Evolutionary conservation across 2,329 filamentous ascomycete genomes (phyloP).

Genomic region (Celoporthe dispersa): DNA sequence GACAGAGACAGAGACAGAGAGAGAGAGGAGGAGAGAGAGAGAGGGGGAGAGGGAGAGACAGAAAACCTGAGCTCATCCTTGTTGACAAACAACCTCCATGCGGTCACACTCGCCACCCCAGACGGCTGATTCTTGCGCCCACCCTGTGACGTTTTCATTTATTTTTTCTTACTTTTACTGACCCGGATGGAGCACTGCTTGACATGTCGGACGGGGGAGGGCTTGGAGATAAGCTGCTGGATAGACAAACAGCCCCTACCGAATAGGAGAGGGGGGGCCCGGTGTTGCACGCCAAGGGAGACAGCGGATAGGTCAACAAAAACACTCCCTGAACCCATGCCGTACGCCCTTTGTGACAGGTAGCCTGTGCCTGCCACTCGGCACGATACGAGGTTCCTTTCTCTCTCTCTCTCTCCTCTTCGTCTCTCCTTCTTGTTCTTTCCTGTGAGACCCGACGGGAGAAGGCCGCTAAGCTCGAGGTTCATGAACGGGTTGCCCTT

Average conservation of each 20-base stretch:
- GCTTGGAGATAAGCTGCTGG: not conserved
- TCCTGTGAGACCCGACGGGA: slow-evolving; percentile 1
- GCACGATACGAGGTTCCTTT: slow-evolving; percentile 7
- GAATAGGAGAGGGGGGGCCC: no score
- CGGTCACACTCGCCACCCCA: not conserved
- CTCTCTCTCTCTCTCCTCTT: no score
- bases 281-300: not conserved
- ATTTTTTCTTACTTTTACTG: not conserved
- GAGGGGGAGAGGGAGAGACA: not conserved
- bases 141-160: not conserved
- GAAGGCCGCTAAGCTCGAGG: not conserved
- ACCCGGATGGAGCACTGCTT: not conserved
- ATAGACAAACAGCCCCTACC: not conserved
- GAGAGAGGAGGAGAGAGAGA: not conserved
- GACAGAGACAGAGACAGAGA: not conserved
- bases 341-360: slow-evolving; percentile 6
- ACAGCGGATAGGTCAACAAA: not conserved
- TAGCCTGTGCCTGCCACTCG: slow-evolving; percentile 11
- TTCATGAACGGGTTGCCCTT: not conserved
- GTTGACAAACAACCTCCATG: not conserved
- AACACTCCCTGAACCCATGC: slow-evolving; percentile 10
- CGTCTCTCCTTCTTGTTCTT: no score
- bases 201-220: not conserved
- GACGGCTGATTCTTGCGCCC: not conserved
- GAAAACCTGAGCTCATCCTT: not conserved